Conservation (phyloP, 345 rosid genomes). For the Camelina laxa region DNA sequence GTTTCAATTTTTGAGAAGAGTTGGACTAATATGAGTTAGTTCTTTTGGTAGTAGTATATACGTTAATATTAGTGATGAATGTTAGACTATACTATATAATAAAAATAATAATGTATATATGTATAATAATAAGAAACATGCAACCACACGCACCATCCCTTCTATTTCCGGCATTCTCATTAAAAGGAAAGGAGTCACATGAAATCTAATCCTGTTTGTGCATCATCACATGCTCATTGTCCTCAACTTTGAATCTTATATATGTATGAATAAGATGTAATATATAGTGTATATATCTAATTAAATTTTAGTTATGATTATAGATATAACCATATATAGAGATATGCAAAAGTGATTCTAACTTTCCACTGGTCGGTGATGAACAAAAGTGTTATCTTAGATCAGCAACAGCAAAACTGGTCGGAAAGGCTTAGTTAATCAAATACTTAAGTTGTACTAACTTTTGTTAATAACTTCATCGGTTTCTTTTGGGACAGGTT, state of each 20-base stretch:
- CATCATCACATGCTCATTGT: constrained; percentile 61
- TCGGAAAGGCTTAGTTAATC: background rate
- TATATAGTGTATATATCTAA: background rate
- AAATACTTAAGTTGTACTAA: background rate
- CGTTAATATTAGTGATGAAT: constrained; percentile 15
- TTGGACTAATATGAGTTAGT: constrained; percentile 28
- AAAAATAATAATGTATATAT: background rate
- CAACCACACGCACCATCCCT: constrained; percentile 43
- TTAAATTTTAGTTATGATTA: constrained; percentile 4
- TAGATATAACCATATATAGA: background rate
- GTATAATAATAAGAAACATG: constrained; percentile 33
- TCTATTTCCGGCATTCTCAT: constrained; percentile 44
- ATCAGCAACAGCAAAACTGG: background rate
- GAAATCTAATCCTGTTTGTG: constrained; percentile 63
- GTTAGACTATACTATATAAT: background rate
- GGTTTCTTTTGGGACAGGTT: constrained; percentile 47
- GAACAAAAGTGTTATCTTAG: background rate
- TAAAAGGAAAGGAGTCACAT: constrained; percentile 46
- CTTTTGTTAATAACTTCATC: background rate
- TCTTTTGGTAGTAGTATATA: constrained; percentile 1
- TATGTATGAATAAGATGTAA: constrained; percentile 8
- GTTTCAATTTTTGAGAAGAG: constrained; percentile 21
- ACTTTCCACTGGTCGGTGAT: constrained; percentile 21
- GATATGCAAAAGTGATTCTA: constrained; percentile 36
- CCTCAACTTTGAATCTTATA: constrained; percentile 34